Percentiles rank a stretch among this genome's conserved stretches.
Conservation (phyloP, 2,329 filamentous ascomycete genomes). For the Stagonosporopsis vannaccii region DNA sequence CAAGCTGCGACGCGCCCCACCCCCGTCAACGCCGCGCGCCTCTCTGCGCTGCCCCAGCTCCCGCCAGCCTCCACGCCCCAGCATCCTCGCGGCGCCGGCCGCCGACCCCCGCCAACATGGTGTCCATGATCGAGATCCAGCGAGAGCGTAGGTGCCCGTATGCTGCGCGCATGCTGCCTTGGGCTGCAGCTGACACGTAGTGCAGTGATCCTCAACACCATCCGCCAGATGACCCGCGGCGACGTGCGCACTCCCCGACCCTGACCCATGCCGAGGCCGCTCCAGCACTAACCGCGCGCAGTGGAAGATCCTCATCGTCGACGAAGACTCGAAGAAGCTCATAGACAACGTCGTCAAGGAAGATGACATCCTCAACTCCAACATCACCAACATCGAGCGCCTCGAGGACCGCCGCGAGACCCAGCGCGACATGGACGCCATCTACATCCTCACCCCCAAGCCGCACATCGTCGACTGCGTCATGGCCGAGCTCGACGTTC, state of each 20-base stretch:
- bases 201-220: conserved; percentile 74
- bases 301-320: conserved; percentile 97
- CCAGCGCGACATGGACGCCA: conserved; percentile 90
- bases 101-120: conserved; percentile 67
- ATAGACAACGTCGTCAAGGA: conserved; percentile 91
- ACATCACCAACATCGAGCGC: conserved; percentile 94
- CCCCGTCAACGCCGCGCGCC: background rate
- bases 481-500: conserved; percentile 87
- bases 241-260: conserved; percentile 66
- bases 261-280: conserved; percentile 4
- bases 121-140: conserved; percentile 86
- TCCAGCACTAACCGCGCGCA: conserved; percentile 53
- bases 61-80: background rate
- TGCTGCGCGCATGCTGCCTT: background rate
- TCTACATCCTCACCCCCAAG: conserved; percentile 88
- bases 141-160: conserved; percentile 65
- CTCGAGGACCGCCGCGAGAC: conserved; percentile 85
- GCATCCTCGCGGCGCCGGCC: conserved; percentile 24
- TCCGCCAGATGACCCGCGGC: conserved; percentile 79
- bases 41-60: background rate
- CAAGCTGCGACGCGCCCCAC: conserved; percentile 30
- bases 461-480: conserved; percentile 92
- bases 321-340: conserved; percentile 82
- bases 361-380: conserved; percentile 96
- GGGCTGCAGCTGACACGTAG: conserved; percentile 23